Percentiles rank a stretch among this genome's conserved stretches.
Evolutionary conservation across 768 basidiomycete species (phyloP).

Genomic region (Tubosaeta sp.): DNA sequence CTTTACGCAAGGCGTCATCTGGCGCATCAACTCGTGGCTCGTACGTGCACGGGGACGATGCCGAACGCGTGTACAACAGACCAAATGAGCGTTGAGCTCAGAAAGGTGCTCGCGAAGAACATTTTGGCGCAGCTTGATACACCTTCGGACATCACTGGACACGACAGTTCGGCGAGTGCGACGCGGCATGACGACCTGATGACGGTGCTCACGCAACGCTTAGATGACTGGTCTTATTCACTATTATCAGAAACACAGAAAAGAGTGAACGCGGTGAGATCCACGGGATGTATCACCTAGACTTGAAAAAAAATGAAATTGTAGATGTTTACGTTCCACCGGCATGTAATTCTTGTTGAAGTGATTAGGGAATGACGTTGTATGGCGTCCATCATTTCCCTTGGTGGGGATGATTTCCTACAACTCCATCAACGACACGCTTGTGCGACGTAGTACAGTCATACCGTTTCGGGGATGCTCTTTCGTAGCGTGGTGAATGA

Average conservation of each 20-base stretch:
- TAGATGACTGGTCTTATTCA: slow-evolving; percentile 96
- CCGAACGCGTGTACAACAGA: slow-evolving; percentile 41
- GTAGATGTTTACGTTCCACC: not conserved
- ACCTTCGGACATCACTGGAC: slow-evolving; percentile 75
- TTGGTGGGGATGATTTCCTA: too few relatives aligned
- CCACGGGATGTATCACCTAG: slow-evolving; percentile 15
- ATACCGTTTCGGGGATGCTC: too few relatives aligned
- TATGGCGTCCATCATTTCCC: too few relatives aligned
- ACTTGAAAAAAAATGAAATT: not conserved
- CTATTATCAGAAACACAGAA: slow-evolving; percentile 89
- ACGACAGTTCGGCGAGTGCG: slow-evolving; percentile 71
- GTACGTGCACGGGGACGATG: not conserved
- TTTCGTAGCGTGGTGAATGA: too few relatives aligned
- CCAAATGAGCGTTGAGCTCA: slow-evolving; percentile 99
- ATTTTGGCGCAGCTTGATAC: slow-evolving; percentile 86
- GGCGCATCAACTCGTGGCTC: too few relatives aligned
- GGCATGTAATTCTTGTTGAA: slow-evolving; percentile 13
- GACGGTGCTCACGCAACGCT: slow-evolving; percentile 4
- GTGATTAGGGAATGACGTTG: not conserved
- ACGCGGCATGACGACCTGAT: not conserved
- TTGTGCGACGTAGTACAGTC: too few relatives aligned
- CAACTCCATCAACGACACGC: too few relatives aligned
- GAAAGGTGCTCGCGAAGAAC: slow-evolving; percentile 95
- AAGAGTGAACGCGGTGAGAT: slow-evolving; percentile 47
- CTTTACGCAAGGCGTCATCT: slow-evolving; percentile 93